These are phyloP conservation scores for Termitomyces sp. DNA, from an alignment of 768 basidiomycete genomes.

Conservation along the genomic window DNA sequence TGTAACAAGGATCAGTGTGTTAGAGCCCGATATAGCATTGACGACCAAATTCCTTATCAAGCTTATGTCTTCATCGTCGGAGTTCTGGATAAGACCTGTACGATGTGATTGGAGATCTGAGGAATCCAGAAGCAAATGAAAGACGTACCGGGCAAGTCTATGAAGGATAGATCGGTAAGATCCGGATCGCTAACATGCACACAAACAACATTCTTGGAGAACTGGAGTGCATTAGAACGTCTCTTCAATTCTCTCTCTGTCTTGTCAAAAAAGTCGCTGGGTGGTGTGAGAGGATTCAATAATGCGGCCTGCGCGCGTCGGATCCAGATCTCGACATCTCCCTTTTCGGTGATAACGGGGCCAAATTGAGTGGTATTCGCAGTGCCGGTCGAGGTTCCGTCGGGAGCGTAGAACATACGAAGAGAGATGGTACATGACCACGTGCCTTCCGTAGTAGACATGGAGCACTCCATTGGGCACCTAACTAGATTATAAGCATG, in stretches of 20 bases:
- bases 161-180: conserved; percentile 43
- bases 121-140: conserved; percentile 9
- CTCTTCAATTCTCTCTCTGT: conserved; percentile 17
- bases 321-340: conserved; percentile 43
- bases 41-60: conserved; percentile 45
- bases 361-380: conserved; percentile 32
- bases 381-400: conserved; percentile 18
- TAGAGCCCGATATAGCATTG: conserved; percentile 37
- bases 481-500: conserved; percentile 17
- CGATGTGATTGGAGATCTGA: conserved; percentile 11
- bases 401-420: conserved; percentile 14
- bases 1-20: conserved; percentile 59
- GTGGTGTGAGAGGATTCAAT: conserved; percentile 34
- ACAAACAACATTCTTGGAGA: conserved; percentile 47
- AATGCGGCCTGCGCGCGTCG: conserved; percentile 58
- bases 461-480: conserved; percentile 49
- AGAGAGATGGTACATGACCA: conserved; percentile 44
- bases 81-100: conserved; percentile 54
- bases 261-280: conserved; percentile 19
- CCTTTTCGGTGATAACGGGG: conserved; percentile 28
- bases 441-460: conserved; percentile 29
- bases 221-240: conserved; percentile 17
- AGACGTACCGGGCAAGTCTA: conserved; percentile 46
- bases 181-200: conserved; percentile 38
- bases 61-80: conserved; percentile 29